Evolutionary conservation across 2,329 filamentous ascomycete genomes (phyloP).

Genomic region (Aplosporella prunicola): DNA sequence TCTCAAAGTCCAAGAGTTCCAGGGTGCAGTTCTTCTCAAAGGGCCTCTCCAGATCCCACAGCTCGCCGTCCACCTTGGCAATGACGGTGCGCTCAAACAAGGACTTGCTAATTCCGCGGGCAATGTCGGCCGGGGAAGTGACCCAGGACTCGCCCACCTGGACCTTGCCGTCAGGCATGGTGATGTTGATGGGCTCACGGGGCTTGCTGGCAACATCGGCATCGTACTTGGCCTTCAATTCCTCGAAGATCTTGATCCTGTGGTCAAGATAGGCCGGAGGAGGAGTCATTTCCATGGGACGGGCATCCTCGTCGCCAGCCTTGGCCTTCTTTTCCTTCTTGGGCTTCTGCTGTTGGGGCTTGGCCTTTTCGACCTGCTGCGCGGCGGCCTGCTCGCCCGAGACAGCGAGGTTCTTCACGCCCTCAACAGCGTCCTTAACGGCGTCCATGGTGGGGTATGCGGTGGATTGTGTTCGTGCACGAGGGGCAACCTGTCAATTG

Average conservation of each 20-base stretch:
- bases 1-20: slow-evolving; percentile 73
- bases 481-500: slow-evolving; percentile 7
- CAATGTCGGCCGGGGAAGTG: slow-evolving; percentile 74
- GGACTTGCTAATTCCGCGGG: slow-evolving; percentile 73
- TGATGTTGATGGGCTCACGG: slow-evolving; percentile 64
- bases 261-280: slow-evolving; percentile 71
- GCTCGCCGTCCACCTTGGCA: slow-evolving; percentile 69
- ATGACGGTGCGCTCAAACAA: slow-evolving; percentile 80
- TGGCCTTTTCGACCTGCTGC: slow-evolving; percentile 15
- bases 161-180: slow-evolving; percentile 61
- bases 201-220: slow-evolving; percentile 63
- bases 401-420: slow-evolving; percentile 52
- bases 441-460: slow-evolving; percentile 36
- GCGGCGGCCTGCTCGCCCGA: slow-evolving; percentile 18
- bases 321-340: slow-evolving; percentile 34
- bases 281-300: slow-evolving; percentile 39
- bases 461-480: slow-evolving; percentile 12
- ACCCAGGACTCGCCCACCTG: slow-evolving; percentile 77
- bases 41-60: slow-evolving; percentile 90
- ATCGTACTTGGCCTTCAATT: slow-evolving; percentile 74
- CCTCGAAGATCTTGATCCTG: slow-evolving; percentile 79
- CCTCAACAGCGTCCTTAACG: slow-evolving; percentile 44
- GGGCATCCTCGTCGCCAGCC: slow-evolving; percentile 25
- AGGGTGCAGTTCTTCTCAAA: slow-evolving; percentile 81
- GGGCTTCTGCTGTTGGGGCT: slow-evolving; percentile 17